Evolutionary conservation across 2,329 filamentous ascomycete genomes (phyloP), one percentile per base, ranked within the genome.

Genomic region (Thelonectria discophora): DNA sequence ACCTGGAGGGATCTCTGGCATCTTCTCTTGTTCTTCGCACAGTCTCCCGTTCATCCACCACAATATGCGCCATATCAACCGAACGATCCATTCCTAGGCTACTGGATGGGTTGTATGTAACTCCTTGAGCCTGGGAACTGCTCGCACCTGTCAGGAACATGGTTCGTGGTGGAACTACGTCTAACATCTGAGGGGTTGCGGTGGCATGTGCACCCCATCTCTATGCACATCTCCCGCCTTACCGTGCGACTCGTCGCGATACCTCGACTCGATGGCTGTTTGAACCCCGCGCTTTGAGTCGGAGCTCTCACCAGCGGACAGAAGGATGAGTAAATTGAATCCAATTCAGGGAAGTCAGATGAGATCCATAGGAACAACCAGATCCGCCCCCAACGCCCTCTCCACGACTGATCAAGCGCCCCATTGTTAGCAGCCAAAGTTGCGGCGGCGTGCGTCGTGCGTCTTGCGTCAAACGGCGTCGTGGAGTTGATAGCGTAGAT

Each of bases 101-200:
- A 30, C 13, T 24, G 21, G 21, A 24, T 62, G 49, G 18, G 58
- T n/a, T 11, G 57, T 58, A 10, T 64, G 10, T 64, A 66, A 17
- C 50, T 63, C 65, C 6, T 45, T 60, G 27, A 64, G 50, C 10
- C 48, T 32, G 6, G 40, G 17, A 53, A 76, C 55, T 72, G 52
- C 34, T 3, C 60, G 62, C 7, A 54, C 20, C 17, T 45, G 40
- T 77, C 52, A 5, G 51, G 34, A 17, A 54, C 27, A n/a, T 65
- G 7, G 34, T 34, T 45, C 12, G 45, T 47, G 30, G 18, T 34
- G 20, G 60, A 43, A 5, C 21, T 49, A 54, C 39, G 63, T 65
- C 17, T n/a, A 60, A 24, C 46, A 65, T 64, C 21, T 60, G 7
- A 61, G 32, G 32, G 58, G 61, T 18, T 40, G 30, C 24, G 51